phyloP scores from a whole-genome alignment of 2,329 filamentous ascomycete genomes.

The Balansia obtecta region DNA sequence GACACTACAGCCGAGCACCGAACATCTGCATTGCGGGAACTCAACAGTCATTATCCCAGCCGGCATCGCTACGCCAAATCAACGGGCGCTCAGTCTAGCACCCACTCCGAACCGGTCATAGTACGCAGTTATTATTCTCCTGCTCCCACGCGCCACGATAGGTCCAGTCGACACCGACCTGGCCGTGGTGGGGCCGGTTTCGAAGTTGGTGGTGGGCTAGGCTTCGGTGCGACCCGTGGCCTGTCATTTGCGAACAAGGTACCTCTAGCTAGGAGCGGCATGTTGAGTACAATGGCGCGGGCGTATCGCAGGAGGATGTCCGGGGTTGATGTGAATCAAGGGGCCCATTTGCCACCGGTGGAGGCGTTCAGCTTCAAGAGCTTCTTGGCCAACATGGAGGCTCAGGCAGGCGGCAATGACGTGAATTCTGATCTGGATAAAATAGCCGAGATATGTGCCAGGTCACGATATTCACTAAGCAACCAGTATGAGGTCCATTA shows the following conservation, averaged over 20 bases:
- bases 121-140: conserved; percentile 50
- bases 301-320: conserved; percentile 26
- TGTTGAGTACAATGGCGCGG: conserved; percentile 30
- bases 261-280: conserved; percentile 23
- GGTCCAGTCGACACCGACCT: conserved; percentile 18
- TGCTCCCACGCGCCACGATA: conserved; percentile 20
- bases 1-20: conserved; percentile 42
- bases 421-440: conserved; percentile 48
- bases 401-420: conserved; percentile 27
- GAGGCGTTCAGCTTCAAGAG: conserved; percentile 54
- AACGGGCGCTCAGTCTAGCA: conserved; percentile 41
- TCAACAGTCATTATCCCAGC: conserved; percentile 45
- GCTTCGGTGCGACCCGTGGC: conserved; percentile 16
- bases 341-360: conserved; percentile 43
- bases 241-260: conserved; percentile 21
- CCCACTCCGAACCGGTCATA: conserved; percentile 53
- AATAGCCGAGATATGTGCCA: conserved; percentile 55
- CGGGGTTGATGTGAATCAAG: conserved; percentile 15
- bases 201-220: conserved; percentile 17
- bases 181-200: conserved; percentile 17
- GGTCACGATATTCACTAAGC: conserved; percentile 51
- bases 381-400: conserved; percentile 45
- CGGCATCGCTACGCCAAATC: conserved; percentile 45
- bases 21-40: conserved; percentile 46
- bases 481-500: conserved; percentile 57